Base-by-base conservation (phyloP, 2,329 filamentous ascomycete species). In the Ceratocystis lukuohia region DNA sequence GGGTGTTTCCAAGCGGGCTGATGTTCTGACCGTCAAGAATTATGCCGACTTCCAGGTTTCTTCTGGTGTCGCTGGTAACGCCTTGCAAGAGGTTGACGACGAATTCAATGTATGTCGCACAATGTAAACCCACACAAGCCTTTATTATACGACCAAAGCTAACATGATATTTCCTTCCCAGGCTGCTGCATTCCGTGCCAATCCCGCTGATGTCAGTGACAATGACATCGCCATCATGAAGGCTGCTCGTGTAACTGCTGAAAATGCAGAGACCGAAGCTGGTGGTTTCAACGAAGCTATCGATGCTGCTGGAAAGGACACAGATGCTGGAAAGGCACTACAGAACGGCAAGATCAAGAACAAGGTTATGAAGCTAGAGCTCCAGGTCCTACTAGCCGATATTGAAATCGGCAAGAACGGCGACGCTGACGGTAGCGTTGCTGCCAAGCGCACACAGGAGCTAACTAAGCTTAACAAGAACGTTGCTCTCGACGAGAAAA, bases 311-410 rank as follows among this genome's bases (percentile, higher is more conserved):
- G 69, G 69, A 50, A 61, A 73, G 28, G 75, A 73, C 33, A 75
- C 74, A 22, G 72, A 75, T 12, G 73, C 75, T 1, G 77, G 75
- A 0, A 78, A 75, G 48, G 79, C 80, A 10, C 75, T 84, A 17
- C 75, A 81, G 74, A 76, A 65, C 45, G 67, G 82, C 70, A 84
- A 84, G 75, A 84, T 78, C 71, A 83, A 84, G 77, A 84, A 84
- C 76, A 84, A 84, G 76, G 80, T 84, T 28, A 73, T 84, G 64
- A 84, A 84, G 76, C 74, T 84, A 62, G 76, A 79, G 74, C 78
- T 82, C 17, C 78, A 82, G 71, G 77, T 80, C 2, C 71, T 82
- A 66, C 50, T 66, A 17, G 66, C 66, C 15, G 75, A 75, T 59
- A 75, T 84, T 50, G 74, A 80, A 73, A 80, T 83, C 65, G 73